Evolutionary conservation across 1,139 yeast genomes (phyloP), one percentile per base, ranked within the genome.

Genomic region (Ogataea hybrid): DNA sequence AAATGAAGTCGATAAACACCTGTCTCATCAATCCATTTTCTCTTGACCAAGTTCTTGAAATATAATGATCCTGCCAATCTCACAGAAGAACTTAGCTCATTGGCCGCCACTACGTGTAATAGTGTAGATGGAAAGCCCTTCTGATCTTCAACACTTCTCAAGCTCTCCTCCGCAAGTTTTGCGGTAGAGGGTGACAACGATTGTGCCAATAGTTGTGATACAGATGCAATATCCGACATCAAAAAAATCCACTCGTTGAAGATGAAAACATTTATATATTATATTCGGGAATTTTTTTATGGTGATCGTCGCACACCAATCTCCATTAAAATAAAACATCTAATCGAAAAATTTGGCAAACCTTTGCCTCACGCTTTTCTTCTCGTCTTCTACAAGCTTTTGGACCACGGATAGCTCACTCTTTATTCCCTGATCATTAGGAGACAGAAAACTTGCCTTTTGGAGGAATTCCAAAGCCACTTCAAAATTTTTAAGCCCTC

Each of bases 1-100:
- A 61, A 51, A 2, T 84, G 74, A 27, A 90, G 67, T 46, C 80
- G 61, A 61, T 92, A 84, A 45, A 75, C 75, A 2, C 98, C 97
- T 47, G 86, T 86, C 51, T 88, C 96, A 61, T 88, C 87, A 23
- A 84, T 80, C 97, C 97, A 94, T 56, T 77, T 82, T 41, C 96
- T 70, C 52, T 78, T 83, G 52, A 92, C 73, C 50, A 88, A 77
- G 62, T 94, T 94, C 61, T 94, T 94, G 68, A 94, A 89, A 64
- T 84, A 89, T 42, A 94, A 68, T 2, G 97, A 92, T 15, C 86
- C 96, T 0, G 98, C 97, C 39, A 90, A 70, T 49, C 97, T 73
- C 1, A 85, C 76, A 2, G 85, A 69, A 4, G 64, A 60, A 3
- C 77, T 73, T 35, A 81, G 59, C 41, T 73, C 71, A 29, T 72